Evolutionary conservation across 164 flowering plant species (phyloP).

Genomic region (Malania oleifera): DNA sequence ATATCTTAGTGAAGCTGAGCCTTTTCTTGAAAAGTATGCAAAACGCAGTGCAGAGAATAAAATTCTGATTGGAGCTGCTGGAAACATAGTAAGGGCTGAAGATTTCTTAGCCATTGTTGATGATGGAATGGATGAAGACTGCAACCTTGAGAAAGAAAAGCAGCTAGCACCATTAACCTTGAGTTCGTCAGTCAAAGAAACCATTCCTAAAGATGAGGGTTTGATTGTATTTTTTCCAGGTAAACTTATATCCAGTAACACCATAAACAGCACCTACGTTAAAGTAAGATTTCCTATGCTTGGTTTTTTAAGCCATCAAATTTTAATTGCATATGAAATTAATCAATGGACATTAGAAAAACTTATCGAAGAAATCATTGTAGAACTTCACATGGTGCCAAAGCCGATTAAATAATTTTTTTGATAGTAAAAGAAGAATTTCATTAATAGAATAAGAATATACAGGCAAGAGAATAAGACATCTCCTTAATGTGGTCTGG

Average conservation of each 20-base stretch:
- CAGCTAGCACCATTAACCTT: slow-evolving; percentile 44
- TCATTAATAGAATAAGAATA: no score
- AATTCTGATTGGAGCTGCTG: slow-evolving; percentile 85
- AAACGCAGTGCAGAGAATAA: slow-evolving; percentile 75
- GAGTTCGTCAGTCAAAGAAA: slow-evolving; percentile 35
- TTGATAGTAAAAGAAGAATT: no score
- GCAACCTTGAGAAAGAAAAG: slow-evolving; percentile 57
- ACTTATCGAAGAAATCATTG: no score
- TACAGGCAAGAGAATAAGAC: no score
- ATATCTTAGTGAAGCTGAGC: slow-evolving; percentile 91
- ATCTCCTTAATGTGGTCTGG: no score
- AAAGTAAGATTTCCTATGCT: no score
- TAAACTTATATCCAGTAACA: slow-evolving; percentile 13
- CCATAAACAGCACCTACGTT: neutral
- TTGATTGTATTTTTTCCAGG: slow-evolving; percentile 94
- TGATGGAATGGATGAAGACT: slow-evolving; percentile 81
- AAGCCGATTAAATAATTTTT: no score
- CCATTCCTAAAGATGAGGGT: slow-evolving; percentile 64
- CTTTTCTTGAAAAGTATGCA: slow-evolving; percentile 92
- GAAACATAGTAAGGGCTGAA: slow-evolving; percentile 69
- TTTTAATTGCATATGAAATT: no score
- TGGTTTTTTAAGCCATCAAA: no score
- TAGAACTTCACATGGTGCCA: no score
- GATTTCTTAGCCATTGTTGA: slow-evolving; percentile 82
- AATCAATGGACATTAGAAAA: no score